These are phyloP conservation scores for Hymenoscyphus fructigenus DNA, from an alignment of 2,329 filamentous ascomycete genomes.

Conservation along the genomic window DNA sequence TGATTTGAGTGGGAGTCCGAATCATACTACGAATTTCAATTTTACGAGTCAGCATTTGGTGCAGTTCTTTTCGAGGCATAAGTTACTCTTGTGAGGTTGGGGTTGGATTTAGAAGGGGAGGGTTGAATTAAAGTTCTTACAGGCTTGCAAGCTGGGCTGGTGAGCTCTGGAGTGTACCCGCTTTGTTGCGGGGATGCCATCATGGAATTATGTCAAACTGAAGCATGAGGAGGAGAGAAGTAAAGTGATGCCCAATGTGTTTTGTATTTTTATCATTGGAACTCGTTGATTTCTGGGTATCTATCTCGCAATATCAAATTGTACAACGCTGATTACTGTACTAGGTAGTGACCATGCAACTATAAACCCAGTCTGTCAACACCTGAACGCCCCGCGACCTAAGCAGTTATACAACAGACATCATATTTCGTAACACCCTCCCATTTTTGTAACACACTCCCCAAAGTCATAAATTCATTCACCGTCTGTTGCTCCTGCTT, in stretches of 20 bases:
- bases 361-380: not conserved
- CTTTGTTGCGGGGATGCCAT: too few species aligned
- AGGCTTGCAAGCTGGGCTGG: too few species aligned
- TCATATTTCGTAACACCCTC: too few species aligned
- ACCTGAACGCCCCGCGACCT: not conserved
- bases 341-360: constrained; percentile 7
- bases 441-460: not conserved
- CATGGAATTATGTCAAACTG: too few species aligned
- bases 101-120: too few species aligned
- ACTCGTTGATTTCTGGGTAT: not conserved
- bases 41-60: constrained; percentile 16
- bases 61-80: constrained; percentile 13
- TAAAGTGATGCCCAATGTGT: not conserved
- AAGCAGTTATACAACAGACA: not conserved
- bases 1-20: constrained; percentile 12
- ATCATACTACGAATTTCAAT: constrained; percentile 15
- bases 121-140: too few species aligned
- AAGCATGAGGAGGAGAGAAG: not conserved
- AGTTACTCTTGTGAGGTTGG: not conserved
- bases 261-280: not conserved
- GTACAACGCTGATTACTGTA: not conserved
- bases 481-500: not conserved
- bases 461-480: not conserved
- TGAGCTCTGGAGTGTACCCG: too few species aligned
- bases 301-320: not conserved